These are phyloP conservation scores for Zostera marina DNA, from an alignment of 116 monocot species.

Conservation along the genomic window DNA sequence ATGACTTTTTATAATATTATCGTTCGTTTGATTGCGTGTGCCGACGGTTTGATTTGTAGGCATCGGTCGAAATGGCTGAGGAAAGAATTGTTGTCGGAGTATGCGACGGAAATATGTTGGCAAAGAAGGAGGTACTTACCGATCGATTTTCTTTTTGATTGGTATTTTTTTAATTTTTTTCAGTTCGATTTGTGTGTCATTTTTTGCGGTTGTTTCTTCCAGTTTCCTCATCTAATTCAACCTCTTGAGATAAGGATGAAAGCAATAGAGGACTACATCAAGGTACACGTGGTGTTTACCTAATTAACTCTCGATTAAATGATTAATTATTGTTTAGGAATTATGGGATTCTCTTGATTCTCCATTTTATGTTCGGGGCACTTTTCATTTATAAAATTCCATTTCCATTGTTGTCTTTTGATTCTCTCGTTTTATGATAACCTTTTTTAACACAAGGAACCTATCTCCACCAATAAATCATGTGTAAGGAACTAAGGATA, in stretches of 20 bases:
- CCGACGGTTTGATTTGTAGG: constrained; percentile 8
- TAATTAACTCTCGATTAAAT: too few relatives aligned
- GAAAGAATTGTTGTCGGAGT: constrained; percentile 32
- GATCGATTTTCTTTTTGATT: neutral
- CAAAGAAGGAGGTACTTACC: constrained; percentile 35
- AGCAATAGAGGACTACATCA: constrained; percentile 38
- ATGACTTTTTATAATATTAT: neutral
- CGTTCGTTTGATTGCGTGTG: neutral
- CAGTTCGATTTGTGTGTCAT: neutral
- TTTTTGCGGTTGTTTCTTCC: constrained; percentile 4
- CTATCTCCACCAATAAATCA: too few relatives aligned
- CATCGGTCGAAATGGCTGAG: constrained; percentile 29
- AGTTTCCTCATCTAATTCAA: constrained; percentile 44
- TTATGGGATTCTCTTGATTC: too few relatives aligned
- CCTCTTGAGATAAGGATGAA: constrained; percentile 37
- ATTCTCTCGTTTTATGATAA: too few relatives aligned
- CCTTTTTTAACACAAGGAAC: too few relatives aligned
- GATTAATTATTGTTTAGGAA: too few relatives aligned
- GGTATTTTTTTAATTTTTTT: too few relatives aligned
- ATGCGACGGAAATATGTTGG: constrained; percentile 40
- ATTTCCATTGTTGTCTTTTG: too few relatives aligned
- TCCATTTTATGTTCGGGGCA: too few relatives aligned
- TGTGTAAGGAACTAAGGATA: too few relatives aligned
- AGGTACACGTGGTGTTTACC: constrained; percentile 16
- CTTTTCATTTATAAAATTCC: too few relatives aligned